These are phyloP conservation scores for Cucumis melo DNA, from an alignment of 306 rosid genomes.

Conservation along the genomic window DNA sequence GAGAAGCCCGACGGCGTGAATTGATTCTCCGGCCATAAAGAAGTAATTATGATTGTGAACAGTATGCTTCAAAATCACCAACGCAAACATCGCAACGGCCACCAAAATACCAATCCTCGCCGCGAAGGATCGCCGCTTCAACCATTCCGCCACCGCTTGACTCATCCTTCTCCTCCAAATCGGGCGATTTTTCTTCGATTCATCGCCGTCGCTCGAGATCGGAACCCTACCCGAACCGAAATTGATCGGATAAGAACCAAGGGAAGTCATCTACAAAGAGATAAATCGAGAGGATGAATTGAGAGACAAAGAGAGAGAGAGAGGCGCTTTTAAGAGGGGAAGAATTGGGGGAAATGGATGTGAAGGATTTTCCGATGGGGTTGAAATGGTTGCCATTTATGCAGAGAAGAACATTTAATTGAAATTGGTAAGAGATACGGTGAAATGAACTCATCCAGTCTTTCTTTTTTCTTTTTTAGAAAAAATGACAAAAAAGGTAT, in stretches of 20 bases:
- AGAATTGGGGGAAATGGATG: not conserved
- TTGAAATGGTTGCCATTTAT: not conserved
- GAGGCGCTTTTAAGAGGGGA: not conserved
- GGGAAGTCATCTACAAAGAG: not conserved
- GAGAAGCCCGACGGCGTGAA: conserved; percentile 40
- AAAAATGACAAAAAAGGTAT: too few species aligned
- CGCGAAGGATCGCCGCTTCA: conserved; percentile 30
- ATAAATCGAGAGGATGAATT: too few species aligned
- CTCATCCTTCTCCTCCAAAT: not conserved
- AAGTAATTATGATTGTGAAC: conserved; percentile 15
- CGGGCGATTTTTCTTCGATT: not conserved
- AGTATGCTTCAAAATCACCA: conserved; percentile 28
- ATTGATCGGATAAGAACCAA: not conserved
- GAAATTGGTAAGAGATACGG: not conserved
- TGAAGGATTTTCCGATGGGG: not conserved
- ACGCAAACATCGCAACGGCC: conserved; percentile 21
- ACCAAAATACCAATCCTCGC: conserved; percentile 32
- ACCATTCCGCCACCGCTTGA: conserved; percentile 24
- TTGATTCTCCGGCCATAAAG: conserved; percentile 32
- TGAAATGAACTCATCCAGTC: not conserved
- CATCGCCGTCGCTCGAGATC: not conserved
- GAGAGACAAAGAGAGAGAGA: too few species aligned
- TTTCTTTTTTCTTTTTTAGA: not conserved
- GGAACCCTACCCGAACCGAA: not conserved
- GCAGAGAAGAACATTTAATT: not conserved